Evolutionary conservation across 2,329 filamentous ascomycete genomes (phyloP).

Genomic region (Aureobasidium subglaciale): DNA sequence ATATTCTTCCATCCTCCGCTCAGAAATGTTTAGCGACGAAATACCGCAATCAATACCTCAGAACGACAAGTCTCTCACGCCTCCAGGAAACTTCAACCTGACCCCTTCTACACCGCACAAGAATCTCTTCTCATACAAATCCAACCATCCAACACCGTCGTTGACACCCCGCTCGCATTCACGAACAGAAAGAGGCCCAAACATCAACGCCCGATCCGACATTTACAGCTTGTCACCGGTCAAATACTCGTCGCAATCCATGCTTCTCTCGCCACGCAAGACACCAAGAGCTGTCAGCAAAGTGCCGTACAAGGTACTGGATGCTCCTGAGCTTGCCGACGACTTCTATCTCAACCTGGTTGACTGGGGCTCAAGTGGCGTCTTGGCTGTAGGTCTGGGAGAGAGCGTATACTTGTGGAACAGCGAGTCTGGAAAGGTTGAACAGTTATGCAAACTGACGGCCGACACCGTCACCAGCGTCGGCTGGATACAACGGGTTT

Average conservation of each 20-base stretch:
- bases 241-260: constrained; percentile 83
- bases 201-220: constrained; percentile 82
- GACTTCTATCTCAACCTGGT: constrained; percentile 98
- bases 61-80: constrained; percentile 58
- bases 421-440: constrained; percentile 80
- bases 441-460: constrained; percentile 84
- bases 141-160: constrained; percentile 75
- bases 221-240: constrained; percentile 95
- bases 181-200: constrained; percentile 77
- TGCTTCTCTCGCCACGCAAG: constrained; percentile 83
- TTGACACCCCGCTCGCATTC: constrained; percentile 57
- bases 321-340: constrained; percentile 90
- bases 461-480: constrained; percentile 96
- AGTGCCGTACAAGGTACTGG: constrained; percentile 94
- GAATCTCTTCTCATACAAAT: constrained; percentile 84
- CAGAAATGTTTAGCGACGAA: constrained; percentile 85
- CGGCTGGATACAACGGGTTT: constrained; percentile 86
- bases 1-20: constrained; percentile 78
- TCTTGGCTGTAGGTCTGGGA: constrained; percentile 85
- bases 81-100: constrained; percentile 64
- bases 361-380: constrained; percentile 94
- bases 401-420: constrained; percentile 99
- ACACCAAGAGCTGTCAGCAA: constrained; percentile 88
- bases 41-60: constrained; percentile 73
- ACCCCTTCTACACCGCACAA: constrained; percentile 96